These are phyloP conservation scores for Phytophthora hybrid DNA, from an alignment of 352 stramenopile genomes.

Conservation along the genomic window DNA sequence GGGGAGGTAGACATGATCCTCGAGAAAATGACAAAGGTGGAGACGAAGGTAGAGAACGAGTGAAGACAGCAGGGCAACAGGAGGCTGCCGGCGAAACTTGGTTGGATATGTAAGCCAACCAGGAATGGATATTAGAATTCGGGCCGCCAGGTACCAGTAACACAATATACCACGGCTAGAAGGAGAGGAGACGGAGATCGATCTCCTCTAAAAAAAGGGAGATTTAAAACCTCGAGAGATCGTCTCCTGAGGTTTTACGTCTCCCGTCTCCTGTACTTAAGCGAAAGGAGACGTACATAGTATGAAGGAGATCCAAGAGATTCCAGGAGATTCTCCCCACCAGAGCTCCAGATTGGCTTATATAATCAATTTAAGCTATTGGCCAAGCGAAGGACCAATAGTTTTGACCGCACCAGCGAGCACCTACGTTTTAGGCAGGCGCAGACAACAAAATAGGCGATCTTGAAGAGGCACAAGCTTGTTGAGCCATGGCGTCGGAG, in stretches of 20 bases:
- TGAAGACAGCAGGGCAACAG: not conserved
- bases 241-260: constrained; percentile 6
- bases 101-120: not conserved
- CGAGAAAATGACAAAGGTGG: not conserved
- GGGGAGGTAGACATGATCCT: not conserved
- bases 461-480: not conserved
- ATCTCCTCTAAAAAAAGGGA: constrained; percentile 5
- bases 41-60: not conserved
- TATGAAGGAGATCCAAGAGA: constrained; percentile 5
- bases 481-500: not conserved
- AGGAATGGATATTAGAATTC: not conserved
- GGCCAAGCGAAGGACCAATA: not conserved
- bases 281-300: not conserved
- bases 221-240: constrained; percentile 14
- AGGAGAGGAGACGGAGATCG: constrained; percentile 8
- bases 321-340: not conserved
- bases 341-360: not conserved
- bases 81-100: not conserved
- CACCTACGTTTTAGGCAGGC: not conserved
- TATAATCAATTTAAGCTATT: not conserved
- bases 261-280: constrained; percentile 9
- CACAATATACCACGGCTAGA: not conserved
- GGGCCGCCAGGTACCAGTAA: not conserved
- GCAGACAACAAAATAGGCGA: not conserved
- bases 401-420: not conserved